Conservation (phyloP, 2,329 filamentous ascomycete genomes). For the Botrytis hyacinthi region DNA sequence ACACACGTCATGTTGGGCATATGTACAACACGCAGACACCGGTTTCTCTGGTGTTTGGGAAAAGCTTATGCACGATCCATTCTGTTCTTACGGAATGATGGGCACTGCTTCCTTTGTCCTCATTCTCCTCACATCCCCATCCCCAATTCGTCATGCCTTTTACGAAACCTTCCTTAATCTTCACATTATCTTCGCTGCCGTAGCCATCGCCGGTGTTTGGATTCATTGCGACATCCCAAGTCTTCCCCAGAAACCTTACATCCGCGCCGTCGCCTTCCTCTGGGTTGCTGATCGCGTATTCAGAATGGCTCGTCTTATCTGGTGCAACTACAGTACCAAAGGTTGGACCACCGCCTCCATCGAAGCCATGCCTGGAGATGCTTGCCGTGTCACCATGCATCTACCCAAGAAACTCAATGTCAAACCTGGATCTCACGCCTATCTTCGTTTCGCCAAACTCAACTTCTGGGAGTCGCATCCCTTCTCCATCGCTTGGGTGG, state of each 20-base stretch:
- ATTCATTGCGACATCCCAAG: constrained; percentile 70
- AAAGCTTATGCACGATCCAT: constrained; percentile 56
- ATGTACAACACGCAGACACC: constrained; percentile 65
- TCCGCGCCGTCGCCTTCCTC: constrained; percentile 70
- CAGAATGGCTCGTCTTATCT: constrained; percentile 62
- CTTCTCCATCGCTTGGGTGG: constrained; percentile 75
- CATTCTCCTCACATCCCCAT: constrained; percentile 68
- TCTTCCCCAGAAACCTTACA: constrained; percentile 67
- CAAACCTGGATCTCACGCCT: constrained; percentile 70
- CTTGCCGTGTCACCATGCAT: constrained; percentile 66
- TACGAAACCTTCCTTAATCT: constrained; percentile 94
- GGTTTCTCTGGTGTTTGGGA: constrained; percentile 59
- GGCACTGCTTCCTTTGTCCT: constrained; percentile 60
- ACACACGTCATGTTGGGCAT: constrained; percentile 71
- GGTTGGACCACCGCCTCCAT: constrained; percentile 64
- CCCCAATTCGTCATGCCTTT: constrained; percentile 85
- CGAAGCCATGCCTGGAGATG: constrained; percentile 67
- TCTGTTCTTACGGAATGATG: constrained; percentile 63
- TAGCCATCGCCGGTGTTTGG: constrained; percentile 70
- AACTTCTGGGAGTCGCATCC: constrained; percentile 72
- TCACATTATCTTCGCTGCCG: constrained; percentile 73
- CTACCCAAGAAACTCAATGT: constrained; percentile 66
- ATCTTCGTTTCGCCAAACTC: constrained; percentile 66
- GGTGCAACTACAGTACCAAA: constrained; percentile 55
- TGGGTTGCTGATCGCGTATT: constrained; percentile 72